These are phyloP conservation scores for Cladophialophora immunda DNA, from an alignment of 2,329 filamentous ascomycete genomes.

Conservation along the genomic window DNA sequence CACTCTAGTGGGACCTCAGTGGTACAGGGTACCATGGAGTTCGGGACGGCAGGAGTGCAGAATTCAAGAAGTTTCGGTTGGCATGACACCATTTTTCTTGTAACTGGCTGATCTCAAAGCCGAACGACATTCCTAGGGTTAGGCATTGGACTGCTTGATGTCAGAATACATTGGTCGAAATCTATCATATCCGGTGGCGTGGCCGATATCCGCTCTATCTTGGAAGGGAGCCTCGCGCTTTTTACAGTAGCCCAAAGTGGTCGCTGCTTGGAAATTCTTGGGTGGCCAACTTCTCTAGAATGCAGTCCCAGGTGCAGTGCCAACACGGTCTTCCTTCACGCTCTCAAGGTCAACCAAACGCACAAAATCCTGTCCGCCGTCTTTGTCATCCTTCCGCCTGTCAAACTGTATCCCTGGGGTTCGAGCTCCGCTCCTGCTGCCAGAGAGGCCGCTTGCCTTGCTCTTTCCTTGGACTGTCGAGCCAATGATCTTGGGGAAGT, in stretches of 20 bases:
- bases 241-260: too few species aligned
- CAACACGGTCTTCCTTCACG: background rate
- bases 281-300: background rate
- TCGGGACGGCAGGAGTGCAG: background rate
- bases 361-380: conserved; percentile 6
- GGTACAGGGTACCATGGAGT: background rate
- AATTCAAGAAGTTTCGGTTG: background rate
- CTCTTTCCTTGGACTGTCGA: conserved; percentile 21
- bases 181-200: too few species aligned
- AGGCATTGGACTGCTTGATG: too few species aligned
- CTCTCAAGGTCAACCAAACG: conserved; percentile 15
- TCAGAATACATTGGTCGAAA: too few species aligned
- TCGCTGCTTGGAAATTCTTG: too few species aligned
- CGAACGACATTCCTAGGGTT: too few species aligned
- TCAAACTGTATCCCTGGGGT: conserved; percentile 16
- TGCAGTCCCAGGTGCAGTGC: background rate
- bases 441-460: conserved; percentile 8
- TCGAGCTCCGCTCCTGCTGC: conserved; percentile 1
- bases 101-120: background rate
- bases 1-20: background rate
- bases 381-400: background rate
- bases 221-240: too few species aligned
- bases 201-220: too few species aligned
- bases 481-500: conserved; percentile 34
- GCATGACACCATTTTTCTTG: background rate